Conservation (phyloP, 495 filamentous ascomycete genomes). For the Aspergillus biplanus region DNA sequence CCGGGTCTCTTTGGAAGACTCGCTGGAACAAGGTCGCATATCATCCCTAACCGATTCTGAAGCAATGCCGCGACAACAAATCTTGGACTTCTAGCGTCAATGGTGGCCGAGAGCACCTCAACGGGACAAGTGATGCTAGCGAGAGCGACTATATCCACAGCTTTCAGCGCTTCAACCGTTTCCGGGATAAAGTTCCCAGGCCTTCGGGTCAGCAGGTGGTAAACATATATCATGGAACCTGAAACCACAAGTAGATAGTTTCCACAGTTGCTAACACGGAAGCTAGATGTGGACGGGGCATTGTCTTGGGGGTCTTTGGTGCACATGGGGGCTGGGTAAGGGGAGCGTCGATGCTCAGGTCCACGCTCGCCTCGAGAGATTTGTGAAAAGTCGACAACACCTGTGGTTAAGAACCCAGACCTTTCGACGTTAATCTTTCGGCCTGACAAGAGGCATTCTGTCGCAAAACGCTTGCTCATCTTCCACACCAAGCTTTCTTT, state of each 20-base stretch:
- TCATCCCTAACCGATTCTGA: slow-evolving; percentile 63
- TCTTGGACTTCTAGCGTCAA: slow-evolving; percentile 62
- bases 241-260: slow-evolving; percentile 61
- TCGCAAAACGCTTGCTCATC: slow-evolving; percentile 62
- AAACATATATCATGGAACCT: slow-evolving; percentile 64
- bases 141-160: slow-evolving; percentile 45
- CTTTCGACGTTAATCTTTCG: slow-evolving; percentile 52
- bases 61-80: slow-evolving; percentile 66
- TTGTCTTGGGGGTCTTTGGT: slow-evolving; percentile 27
- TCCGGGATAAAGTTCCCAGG: slow-evolving; percentile 19
- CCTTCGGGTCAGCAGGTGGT: slow-evolving; percentile 48
- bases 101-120: slow-evolving; percentile 62
- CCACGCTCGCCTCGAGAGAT: slow-evolving; percentile 24
- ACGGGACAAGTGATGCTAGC: slow-evolving; percentile 62
- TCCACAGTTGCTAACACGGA: slow-evolving; percentile 63
- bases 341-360: background rate
- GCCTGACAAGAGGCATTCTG: slow-evolving; percentile 61
- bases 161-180: slow-evolving; percentile 18
- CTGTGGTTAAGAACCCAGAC: slow-evolving; percentile 31
- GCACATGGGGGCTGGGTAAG: slow-evolving; percentile 14
- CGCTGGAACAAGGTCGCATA: slow-evolving; percentile 55
- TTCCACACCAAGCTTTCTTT: slow-evolving; percentile 53
- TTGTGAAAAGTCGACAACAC: slow-evolving; percentile 38
- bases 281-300: slow-evolving; percentile 30
- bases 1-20: no score